These are phyloP conservation scores for Anacardium occidentale DNA, from an alignment of 345 rosid genomes.

Conservation along the genomic window DNA sequence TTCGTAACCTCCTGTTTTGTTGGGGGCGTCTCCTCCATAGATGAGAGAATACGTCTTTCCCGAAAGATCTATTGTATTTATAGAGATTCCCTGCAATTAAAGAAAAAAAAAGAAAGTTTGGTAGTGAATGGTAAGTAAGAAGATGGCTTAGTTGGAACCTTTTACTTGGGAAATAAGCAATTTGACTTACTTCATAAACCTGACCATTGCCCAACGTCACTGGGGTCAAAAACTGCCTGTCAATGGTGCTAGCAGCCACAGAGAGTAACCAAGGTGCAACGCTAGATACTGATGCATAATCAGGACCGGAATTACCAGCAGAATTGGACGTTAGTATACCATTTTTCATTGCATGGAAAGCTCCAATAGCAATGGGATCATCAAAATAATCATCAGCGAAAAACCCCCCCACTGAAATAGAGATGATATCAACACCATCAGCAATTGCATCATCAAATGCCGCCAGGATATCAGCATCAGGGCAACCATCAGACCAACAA, in stretches of 20 bases:
- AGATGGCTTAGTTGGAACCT: neutral
- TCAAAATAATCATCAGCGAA: constrained; percentile 5
- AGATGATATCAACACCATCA: constrained; percentile 29
- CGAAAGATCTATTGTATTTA: constrained; percentile 16
- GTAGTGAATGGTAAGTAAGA: no score
- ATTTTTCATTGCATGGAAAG: constrained; percentile 36
- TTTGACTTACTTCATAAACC: constrained; percentile 26
- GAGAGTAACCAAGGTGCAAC: constrained; percentile 45
- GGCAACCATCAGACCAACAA: constrained; percentile 34
- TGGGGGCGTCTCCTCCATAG: constrained; percentile 32
- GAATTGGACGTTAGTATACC: constrained; percentile 30
- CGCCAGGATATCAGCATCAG: constrained; percentile 31
- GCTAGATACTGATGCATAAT: neutral
- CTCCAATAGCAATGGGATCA: constrained; percentile 32
- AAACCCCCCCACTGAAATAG: constrained; percentile 13
- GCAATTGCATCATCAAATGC: constrained; percentile 50
- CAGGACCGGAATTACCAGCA: constrained; percentile 33
- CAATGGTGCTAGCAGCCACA: constrained; percentile 46
- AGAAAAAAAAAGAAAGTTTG: neutral
- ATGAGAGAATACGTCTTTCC: constrained; percentile 20
- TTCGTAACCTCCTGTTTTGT: constrained; percentile 9
- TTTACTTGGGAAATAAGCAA: neutral
- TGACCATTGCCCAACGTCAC: constrained; percentile 32
- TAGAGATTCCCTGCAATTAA: constrained; percentile 25
- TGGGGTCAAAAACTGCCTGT: constrained; percentile 29